Conservation (phyloP, 306 rosid species). For the Quercus variabilis region DNA sequence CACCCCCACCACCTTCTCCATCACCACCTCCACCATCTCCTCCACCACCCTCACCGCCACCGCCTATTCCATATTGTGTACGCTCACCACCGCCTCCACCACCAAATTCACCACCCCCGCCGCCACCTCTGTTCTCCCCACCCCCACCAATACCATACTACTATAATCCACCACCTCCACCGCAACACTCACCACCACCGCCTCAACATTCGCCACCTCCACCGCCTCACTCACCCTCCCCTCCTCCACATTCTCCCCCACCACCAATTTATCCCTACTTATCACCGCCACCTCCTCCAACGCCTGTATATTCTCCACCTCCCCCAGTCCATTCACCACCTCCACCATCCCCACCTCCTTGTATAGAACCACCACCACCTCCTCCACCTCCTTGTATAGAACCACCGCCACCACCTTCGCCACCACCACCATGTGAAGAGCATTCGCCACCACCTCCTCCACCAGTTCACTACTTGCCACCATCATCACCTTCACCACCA, state of each 20-base stretch:
- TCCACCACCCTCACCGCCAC: constrained; percentile 35
- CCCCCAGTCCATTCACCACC: constrained; percentile 44
- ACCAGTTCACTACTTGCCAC: constrained; percentile 14
- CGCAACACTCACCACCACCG: constrained; percentile 24
- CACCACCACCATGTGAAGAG: constrained; percentile 18
- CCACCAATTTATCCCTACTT: constrained; percentile 58
- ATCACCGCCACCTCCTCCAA: constrained; percentile 72
- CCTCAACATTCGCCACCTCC: constrained; percentile 25
- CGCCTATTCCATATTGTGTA: constrained; percentile 32
- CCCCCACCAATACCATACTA: constrained; percentile 24
- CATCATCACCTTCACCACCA: constrained; percentile 43
- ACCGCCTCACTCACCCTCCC: constrained; percentile 28
- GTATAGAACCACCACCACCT: constrained; percentile 66
- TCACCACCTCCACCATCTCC: constrained; percentile 52
- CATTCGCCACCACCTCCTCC: constrained; percentile 40
- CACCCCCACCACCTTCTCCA: constrained; percentile 13
- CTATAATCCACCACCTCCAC: constrained; percentile 26
- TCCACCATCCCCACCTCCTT: constrained; percentile 62
- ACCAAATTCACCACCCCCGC: constrained; percentile 36
- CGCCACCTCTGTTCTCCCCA: constrained; percentile 20
- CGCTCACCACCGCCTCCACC: constrained; percentile 47
- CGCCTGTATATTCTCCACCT: constrained; percentile 56
- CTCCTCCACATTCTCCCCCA: constrained; percentile 54
- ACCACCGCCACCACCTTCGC: constrained; percentile 47
- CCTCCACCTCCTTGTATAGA: constrained; percentile 69